phyloP scores from a whole-genome alignment of 2,329 filamentous ascomycete species.

The Cordyceps javanica region DNA sequence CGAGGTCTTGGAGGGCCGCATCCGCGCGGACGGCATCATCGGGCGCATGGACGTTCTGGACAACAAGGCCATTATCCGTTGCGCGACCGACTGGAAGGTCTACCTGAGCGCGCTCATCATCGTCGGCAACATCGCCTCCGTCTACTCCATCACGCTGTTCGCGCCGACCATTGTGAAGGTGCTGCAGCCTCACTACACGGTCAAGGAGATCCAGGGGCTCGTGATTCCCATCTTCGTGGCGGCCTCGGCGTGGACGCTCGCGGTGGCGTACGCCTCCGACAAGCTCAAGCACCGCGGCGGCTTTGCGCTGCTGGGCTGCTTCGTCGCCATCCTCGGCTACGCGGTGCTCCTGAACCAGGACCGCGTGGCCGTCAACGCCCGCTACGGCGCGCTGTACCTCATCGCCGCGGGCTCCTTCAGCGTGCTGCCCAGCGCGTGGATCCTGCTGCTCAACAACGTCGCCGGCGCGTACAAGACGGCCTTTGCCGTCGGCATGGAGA shows the following conservation, averaged over 20 bases:
- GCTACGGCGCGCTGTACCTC: constrained; percentile 11
- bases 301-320: constrained; percentile 8
- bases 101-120: constrained; percentile 10
- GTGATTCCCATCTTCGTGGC: constrained; percentile 13
- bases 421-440: constrained; percentile 12
- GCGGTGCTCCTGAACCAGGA: constrained; percentile 9
- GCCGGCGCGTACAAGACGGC: constrained; percentile 11
- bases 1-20: not conserved
- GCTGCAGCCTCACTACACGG: constrained; percentile 4
- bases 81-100: constrained; percentile 11
- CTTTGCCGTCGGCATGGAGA: constrained; percentile 12
- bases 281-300: constrained; percentile 5
- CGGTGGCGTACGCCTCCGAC: constrained; percentile 8
- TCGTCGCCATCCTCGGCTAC: constrained; percentile 8
- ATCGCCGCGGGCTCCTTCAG: constrained; percentile 6
- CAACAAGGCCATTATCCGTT: not conserved
- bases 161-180: constrained; percentile 10
- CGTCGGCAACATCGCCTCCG: constrained; percentile 6
- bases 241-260: constrained; percentile 2
- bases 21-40: constrained; percentile 8
- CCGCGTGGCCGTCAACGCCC: not conserved
- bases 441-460: constrained; percentile 12
- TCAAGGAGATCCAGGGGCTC: constrained; percentile 2
- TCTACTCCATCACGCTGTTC: constrained; percentile 12
- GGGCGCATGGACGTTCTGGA: constrained; percentile 11